Percentiles rank a stretch among this genome's conserved stretches.
These are phyloP conservation scores for Ascochyta viciae-villosae DNA, from an alignment of 2,329 filamentous ascomycete species.

Conservation along the genomic window DNA sequence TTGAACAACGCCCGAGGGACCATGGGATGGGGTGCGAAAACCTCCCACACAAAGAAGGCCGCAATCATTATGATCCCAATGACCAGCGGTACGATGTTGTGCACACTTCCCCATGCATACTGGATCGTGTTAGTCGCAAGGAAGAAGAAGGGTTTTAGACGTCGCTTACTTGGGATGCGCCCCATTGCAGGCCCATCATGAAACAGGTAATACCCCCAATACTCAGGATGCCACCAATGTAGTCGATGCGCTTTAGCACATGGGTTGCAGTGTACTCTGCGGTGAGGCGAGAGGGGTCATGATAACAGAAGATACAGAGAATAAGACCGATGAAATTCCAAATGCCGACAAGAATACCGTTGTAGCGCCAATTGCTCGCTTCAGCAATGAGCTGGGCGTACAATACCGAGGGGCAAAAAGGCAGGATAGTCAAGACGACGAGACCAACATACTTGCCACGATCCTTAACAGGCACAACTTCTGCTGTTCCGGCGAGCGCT, in stretches of 20 bases:
- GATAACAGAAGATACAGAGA: slow-evolving; percentile 56
- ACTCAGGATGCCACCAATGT: slow-evolving; percentile 40
- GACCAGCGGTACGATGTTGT: slow-evolving; percentile 63
- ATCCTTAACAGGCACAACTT: slow-evolving; percentile 70
- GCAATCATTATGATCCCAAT: slow-evolving; percentile 59
- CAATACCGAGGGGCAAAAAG: slow-evolving; percentile 68
- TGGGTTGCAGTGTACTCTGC: slow-evolving; percentile 47
- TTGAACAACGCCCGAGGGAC: slow-evolving; percentile 47
- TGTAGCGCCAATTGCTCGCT: slow-evolving; percentile 61
- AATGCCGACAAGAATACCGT: slow-evolving; percentile 60
- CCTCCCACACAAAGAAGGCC: slow-evolving; percentile 60
- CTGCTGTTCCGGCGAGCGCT: slow-evolving; percentile 70
- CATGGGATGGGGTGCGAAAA: slow-evolving; percentile 54
- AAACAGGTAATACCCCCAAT: slow-evolving; percentile 41
- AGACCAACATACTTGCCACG: slow-evolving; percentile 68
- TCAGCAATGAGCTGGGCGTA: slow-evolving; percentile 65
- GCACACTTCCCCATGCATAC: slow-evolving; percentile 62
- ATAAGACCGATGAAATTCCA: slow-evolving; percentile 62
- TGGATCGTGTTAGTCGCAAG: slow-evolving; percentile 55
- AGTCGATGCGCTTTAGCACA: slow-evolving; percentile 41
- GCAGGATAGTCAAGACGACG: slow-evolving; percentile 67
- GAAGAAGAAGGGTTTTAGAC: slow-evolving; percentile 34
- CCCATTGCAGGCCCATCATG: slow-evolving; percentile 50
- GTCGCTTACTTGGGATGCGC: slow-evolving; percentile 42
- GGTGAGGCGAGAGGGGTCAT: slow-evolving; percentile 48